Conservation (phyloP, 495 filamentous ascomycete species). For the Cercophora sp. region DNA sequence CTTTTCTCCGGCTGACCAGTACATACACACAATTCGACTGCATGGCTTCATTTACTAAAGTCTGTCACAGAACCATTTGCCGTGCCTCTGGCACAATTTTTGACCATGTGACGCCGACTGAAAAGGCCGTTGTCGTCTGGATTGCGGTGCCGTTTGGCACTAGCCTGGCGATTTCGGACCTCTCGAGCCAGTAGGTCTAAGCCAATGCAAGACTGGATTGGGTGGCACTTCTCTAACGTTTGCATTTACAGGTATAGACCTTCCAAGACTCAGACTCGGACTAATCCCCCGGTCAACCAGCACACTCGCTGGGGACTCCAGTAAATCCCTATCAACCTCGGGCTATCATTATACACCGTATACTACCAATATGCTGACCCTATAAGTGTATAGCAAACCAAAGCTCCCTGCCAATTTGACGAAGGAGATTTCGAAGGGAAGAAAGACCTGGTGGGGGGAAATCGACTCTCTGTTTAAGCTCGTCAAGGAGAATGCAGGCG, state of each 20-base stretch:
- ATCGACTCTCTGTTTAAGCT: constrained; percentile 7
- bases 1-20: not conserved
- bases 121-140: too few species aligned
- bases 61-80: constrained; percentile 4
- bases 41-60: not conserved
- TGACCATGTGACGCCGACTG: constrained; percentile 2
- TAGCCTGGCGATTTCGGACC: too few species aligned
- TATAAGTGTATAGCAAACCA: not conserved
- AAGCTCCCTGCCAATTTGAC: constrained; percentile 6
- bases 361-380: constrained; percentile 4
- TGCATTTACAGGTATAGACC: too few species aligned
- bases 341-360: constrained; percentile 3
- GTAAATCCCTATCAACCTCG: constrained; percentile 2
- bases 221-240: too few species aligned
- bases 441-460: constrained; percentile 5
- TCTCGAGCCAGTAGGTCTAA: too few species aligned
- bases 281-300: too few species aligned
- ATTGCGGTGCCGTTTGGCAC: too few species aligned
- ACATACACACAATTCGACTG: not conserved
- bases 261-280: too few species aligned
- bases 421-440: constrained; percentile 5
- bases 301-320: too few species aligned
- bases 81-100: constrained; percentile 1
- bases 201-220: too few species aligned
- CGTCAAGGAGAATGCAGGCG: constrained; percentile 6